phyloP scores from a whole-genome alignment of 768 basidiomycete species.

The Paxillus ammoniavirescens region DNA sequence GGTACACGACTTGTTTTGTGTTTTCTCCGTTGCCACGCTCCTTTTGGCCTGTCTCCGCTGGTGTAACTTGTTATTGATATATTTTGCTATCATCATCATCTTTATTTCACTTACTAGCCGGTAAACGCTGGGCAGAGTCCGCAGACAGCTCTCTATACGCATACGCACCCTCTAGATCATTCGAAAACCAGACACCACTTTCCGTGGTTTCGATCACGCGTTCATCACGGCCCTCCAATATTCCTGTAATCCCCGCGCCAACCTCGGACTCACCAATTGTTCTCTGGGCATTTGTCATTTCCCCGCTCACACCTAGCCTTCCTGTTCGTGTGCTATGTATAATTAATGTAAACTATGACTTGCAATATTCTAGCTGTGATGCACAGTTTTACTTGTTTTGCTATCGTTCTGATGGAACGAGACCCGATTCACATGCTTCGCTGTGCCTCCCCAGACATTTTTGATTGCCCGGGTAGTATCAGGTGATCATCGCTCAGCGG shows the following conservation, averaged over 20 bases:
- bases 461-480: neutral
- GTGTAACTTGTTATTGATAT: conserved; percentile 1
- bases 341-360: neutral
- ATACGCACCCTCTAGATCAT: neutral
- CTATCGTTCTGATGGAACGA: neutral
- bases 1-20: neutral
- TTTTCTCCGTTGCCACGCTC: neutral
- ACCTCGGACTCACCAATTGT: neutral
- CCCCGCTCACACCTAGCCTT: neutral
- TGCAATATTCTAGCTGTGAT: too few relatives aligned
- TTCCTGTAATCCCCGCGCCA: too few relatives aligned
- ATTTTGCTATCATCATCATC: neutral
- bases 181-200: too few relatives aligned
- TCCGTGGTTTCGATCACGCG: too few relatives aligned
- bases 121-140: neutral
- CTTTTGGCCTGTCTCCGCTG: neutral
- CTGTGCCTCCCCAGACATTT: neutral
- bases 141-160: neutral
- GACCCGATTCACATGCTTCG: neutral
- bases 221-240: too few relatives aligned
- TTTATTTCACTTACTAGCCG: neutral
- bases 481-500: neutral
- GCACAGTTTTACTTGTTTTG: too few relatives aligned
- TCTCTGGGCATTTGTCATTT: neutral
- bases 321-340: neutral